phyloP scores from a whole-genome alignment of 352 stramenopile genomes.

The Phytopythium helicoides region DNA sequence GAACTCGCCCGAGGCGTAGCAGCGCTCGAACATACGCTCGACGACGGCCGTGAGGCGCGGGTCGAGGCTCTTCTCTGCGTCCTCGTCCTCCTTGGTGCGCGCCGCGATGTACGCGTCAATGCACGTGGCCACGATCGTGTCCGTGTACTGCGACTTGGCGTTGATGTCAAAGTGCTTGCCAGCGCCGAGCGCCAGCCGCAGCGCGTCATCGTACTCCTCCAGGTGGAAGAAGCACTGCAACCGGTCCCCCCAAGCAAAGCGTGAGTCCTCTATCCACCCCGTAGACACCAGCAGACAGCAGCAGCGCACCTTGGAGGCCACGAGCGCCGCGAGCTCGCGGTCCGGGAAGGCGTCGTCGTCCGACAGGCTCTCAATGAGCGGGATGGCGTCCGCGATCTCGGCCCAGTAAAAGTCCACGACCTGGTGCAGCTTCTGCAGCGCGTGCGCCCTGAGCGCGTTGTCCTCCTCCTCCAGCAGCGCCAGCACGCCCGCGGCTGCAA shows the following conservation, averaged over 20 bases:
- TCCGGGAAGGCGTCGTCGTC: constrained; percentile 92
- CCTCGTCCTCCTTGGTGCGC: constrained; percentile 70
- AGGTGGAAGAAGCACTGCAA: constrained; percentile 97
- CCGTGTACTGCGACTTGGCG: constrained; percentile 94
- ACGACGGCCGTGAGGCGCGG: constrained; percentile 94
- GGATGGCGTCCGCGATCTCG: constrained; percentile 91
- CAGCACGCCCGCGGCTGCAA: constrained; percentile 81
- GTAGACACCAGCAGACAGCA: no score
- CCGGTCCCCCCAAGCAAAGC: no score
- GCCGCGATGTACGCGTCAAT: constrained; percentile 97
- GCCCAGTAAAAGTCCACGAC: constrained; percentile 95
- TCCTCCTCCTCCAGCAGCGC: constrained; percentile 92
- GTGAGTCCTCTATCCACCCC: no score
- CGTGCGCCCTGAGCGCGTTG: constrained; percentile 87
- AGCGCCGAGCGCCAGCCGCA: constrained; percentile 93
- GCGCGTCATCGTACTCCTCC: constrained; percentile 95
- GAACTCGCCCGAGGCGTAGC: constrained; percentile 92
- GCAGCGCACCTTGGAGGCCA: constrained; percentile 81
- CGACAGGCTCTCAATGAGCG: constrained; percentile 92
- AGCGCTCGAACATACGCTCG: constrained; percentile 97
- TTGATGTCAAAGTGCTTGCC: constrained; percentile 96
- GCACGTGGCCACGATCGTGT: constrained; percentile 96
- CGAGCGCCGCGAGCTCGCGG: constrained; percentile 87
- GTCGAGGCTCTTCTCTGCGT: constrained; percentile 78
- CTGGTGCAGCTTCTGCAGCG: constrained; percentile 89